These are phyloP conservation scores for Salicornia ramosissima DNA, from an alignment of 148 eudicot genomes.

Conservation along the genomic window DNA sequence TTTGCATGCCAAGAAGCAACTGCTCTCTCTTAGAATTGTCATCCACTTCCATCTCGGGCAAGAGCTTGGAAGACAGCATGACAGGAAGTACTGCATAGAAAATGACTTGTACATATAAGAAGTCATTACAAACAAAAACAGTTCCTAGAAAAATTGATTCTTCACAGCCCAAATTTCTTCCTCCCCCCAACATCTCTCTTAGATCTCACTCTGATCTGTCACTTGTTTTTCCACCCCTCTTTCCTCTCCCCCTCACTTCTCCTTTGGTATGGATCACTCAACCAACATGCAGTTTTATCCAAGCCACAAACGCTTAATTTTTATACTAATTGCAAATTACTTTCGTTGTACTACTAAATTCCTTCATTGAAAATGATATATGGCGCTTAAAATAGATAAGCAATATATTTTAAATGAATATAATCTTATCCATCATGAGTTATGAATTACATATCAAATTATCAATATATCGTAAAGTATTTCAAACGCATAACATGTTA, in stretches of 20 bases:
- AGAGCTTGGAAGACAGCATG: constrained; percentile 96
- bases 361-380: neutral
- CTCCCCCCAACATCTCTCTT: neutral
- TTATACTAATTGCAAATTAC: neutral
- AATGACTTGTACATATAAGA: constrained; percentile 1
- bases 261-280: no score
- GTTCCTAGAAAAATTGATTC: neutral
- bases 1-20: constrained; percentile 73
- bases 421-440: no score
- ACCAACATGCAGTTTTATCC: neutral
- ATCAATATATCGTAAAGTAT: no score
- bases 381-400: neutral
- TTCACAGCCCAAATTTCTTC: neutral
- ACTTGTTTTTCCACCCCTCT: neutral
- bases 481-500: no score
- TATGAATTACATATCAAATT: no score
- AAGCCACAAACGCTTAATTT: neutral
- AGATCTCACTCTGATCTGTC: neutral
- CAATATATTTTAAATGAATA: neutral
- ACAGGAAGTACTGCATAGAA: constrained; percentile 74
- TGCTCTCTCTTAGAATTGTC: constrained; percentile 80
- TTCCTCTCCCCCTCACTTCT: neutral
- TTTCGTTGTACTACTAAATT: neutral
- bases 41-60: constrained; percentile 93
- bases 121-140: neutral